A percentile compares a stretch with the other conserved stretches of the same genome.
Conservation (phyloP, 2,329 filamentous ascomycete genomes). For the Camillea tinctor region DNA sequence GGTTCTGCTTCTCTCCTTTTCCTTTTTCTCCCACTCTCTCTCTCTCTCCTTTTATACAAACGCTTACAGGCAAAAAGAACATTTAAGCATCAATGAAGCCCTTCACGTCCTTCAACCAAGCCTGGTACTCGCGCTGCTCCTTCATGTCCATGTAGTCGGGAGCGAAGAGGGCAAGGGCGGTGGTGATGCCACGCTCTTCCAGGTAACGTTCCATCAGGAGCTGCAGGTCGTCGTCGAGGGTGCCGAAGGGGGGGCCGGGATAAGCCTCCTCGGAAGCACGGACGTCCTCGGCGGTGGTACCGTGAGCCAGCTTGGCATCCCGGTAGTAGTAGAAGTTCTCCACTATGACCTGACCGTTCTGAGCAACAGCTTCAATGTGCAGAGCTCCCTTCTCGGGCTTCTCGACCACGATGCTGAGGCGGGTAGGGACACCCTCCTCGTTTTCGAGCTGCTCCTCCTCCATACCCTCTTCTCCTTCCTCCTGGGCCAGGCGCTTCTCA, state of each 20-base stretch:
- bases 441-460: slow-evolving; percentile 41
- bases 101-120: slow-evolving; percentile 88
- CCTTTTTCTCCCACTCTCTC: slow-evolving; percentile 2
- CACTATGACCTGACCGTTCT: slow-evolving; percentile 82
- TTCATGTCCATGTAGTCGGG: slow-evolving; percentile 97
- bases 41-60: slow-evolving; percentile 2
- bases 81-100: slow-evolving; percentile 72
- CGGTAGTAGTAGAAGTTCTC: slow-evolving; percentile 89
- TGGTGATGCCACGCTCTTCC: slow-evolving; percentile 89
- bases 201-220: slow-evolving; percentile 88
- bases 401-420: slow-evolving; percentile 83
- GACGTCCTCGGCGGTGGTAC: slow-evolving; percentile 71
- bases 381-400: slow-evolving; percentile 83
- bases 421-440: slow-evolving; percentile 70
- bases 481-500: slow-evolving; percentile 54
- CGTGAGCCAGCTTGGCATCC: slow-evolving; percentile 73
- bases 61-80: neutral
- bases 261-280: slow-evolving; percentile 78
- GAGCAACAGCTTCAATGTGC: slow-evolving; percentile 79
- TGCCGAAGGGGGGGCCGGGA: slow-evolving; percentile 87
- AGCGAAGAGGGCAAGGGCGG: slow-evolving; percentile 82
- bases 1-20: too few relatives aligned
- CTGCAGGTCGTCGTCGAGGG: slow-evolving; percentile 94
- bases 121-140: slow-evolving; percentile 95
- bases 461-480: slow-evolving; percentile 55